A percentile compares a stretch with the other conserved stretches of the same genome.
Evolutionary conservation across 2,329 filamentous ascomycete species (phyloP).

Genomic region (Colletotrichum eremochloae): DNA sequence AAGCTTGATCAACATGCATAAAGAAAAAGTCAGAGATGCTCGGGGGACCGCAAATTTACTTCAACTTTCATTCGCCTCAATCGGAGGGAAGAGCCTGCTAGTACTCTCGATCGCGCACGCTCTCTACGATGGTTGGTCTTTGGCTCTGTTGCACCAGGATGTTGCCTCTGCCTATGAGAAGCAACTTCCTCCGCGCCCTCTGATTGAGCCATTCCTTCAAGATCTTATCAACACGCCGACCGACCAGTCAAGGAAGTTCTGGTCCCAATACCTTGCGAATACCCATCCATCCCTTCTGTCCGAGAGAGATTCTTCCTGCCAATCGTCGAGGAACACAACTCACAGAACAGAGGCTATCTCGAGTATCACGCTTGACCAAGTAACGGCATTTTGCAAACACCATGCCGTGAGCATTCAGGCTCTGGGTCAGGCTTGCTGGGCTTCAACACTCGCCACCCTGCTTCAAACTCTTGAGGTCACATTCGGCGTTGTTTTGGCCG

Average conservation of each 20-base stretch:
- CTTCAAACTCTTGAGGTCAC: conserved; percentile 77
- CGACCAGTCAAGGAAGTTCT: conserved; percentile 67
- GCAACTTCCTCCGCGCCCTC: conserved; percentile 55
- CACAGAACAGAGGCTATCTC: conserved; percentile 57
- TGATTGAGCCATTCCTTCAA: conserved; percentile 67
- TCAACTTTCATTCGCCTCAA: conserved; percentile 60
- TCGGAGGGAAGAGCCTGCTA: conserved; percentile 56
- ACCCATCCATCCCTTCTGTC: conserved; percentile 54
- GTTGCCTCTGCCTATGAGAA: conserved; percentile 74
- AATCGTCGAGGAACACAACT: conserved; percentile 48
- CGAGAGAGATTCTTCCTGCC: conserved; percentile 48
- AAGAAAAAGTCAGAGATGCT: conserved; percentile 51
- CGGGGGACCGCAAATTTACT: conserved; percentile 58
- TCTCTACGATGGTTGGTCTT: conserved; percentile 90
- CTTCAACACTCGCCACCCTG: conserved; percentile 75
- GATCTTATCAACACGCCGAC: conserved; percentile 61
- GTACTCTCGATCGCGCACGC: conserved; percentile 85
- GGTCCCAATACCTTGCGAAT: conserved; percentile 76
- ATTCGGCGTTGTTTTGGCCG: conserved; percentile 87
- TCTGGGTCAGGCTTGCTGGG: conserved; percentile 82
- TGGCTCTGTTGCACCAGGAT: conserved; percentile 79
- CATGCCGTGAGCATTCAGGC: conserved; percentile 81
- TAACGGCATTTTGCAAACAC: conserved; percentile 72
- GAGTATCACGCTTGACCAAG: conserved; percentile 34
- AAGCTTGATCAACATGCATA: conserved; percentile 54